Conservation (phyloP, 1,284 basidiomycete species). For the Xerocomus amazonicus region DNA sequence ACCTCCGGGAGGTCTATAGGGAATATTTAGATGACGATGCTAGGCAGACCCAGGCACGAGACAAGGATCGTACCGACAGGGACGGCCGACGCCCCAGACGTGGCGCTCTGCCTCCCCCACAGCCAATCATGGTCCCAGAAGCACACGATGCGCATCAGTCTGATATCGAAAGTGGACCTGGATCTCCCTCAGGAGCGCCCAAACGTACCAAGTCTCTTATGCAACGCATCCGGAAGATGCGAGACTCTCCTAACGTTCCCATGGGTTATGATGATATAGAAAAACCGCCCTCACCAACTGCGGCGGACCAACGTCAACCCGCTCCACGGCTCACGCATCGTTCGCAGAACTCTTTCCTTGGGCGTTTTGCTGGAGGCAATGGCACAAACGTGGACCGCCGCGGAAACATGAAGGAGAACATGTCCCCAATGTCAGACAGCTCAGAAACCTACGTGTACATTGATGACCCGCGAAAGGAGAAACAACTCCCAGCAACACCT, state of each 20-base stretch:
- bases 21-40: constrained; percentile 42
- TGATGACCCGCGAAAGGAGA: constrained; percentile 51
- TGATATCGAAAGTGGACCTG: constrained; percentile 34
- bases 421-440: constrained; percentile 40
- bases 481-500: constrained; percentile 63
- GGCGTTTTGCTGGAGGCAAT: constrained; percentile 53
- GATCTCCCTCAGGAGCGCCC: constrained; percentile 44
- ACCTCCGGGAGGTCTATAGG: constrained; percentile 42
- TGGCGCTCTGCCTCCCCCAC: constrained; percentile 65
- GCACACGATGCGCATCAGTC: constrained; percentile 44
- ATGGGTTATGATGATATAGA: constrained; percentile 48
- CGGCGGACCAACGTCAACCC: constrained; percentile 37
- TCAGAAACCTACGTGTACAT: constrained; percentile 63
- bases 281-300: constrained; percentile 46
- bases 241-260: constrained; percentile 77
- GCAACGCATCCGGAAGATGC: constrained; percentile 81
- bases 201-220: constrained; percentile 78
- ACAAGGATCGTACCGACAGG: constrained; percentile 31
- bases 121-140: constrained; percentile 70
- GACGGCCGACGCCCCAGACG: constrained; percentile 40
- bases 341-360: constrained; percentile 67
- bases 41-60: constrained; percentile 26
- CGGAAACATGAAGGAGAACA: constrained; percentile 28
- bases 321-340: constrained; percentile 57
- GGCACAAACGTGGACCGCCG: constrained; percentile 27